phyloP scores from a whole-genome alignment of 805 yeast species.

The Kluyveromyces lactis region DNA sequence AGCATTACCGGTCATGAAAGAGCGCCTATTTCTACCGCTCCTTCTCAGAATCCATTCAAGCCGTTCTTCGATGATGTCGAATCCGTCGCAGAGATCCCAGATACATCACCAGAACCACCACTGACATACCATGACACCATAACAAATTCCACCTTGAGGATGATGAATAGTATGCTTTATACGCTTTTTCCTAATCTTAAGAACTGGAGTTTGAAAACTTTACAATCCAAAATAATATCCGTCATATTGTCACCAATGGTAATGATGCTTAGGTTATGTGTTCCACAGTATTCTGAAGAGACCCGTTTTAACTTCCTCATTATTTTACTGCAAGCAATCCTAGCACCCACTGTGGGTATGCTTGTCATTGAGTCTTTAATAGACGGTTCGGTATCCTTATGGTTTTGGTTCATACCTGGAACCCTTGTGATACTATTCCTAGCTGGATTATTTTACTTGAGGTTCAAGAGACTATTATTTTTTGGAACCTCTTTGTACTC shows the following conservation, averaged over 20 bases:
- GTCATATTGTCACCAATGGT: slow-evolving; percentile 30
- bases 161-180: slow-evolving; percentile 1
- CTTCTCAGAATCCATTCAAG: neutral
- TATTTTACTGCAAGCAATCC: slow-evolving; percentile 24
- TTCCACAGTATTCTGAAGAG: slow-evolving; percentile 28
- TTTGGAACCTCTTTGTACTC: slow-evolving; percentile 9
- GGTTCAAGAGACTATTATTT: neutral
- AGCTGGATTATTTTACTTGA: neutral
- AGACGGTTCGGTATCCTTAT: neutral
- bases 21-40: neutral
- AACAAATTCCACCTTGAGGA: neutral
- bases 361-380: neutral
- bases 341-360: slow-evolving; percentile 23
- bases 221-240: slow-evolving; percentile 22
- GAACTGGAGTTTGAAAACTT: slow-evolving; percentile 20
- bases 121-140: neutral
- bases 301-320: slow-evolving; percentile 20
- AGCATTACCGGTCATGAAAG: neutral
- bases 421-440: neutral
- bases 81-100: neutral
- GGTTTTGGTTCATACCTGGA: slow-evolving; percentile 5
- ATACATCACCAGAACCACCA: neutral
- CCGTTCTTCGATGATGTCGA: slow-evolving; percentile 1
- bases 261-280: slow-evolving; percentile 27
- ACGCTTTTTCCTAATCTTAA: slow-evolving; percentile 28